Evolutionary conservation across 441 rosid species (phyloP).

Genomic region (Cnidoscolus chayamansa): DNA sequence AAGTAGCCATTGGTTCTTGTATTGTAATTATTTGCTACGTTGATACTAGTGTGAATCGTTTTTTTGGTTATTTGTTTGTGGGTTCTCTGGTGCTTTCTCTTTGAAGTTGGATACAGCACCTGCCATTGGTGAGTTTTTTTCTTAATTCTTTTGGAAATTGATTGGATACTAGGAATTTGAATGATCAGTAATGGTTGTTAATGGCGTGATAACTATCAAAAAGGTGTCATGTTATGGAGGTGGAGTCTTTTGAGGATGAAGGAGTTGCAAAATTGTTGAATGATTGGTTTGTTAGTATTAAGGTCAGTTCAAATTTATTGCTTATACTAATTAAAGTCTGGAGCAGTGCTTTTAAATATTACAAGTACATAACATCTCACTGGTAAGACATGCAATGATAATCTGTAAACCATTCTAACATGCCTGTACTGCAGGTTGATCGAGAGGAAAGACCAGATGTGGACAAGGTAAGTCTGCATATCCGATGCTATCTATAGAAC

Average conservation of each 20-base stretch:
- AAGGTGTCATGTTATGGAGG: conserved; percentile 55
- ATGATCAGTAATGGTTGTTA: neutral
- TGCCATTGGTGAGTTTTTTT: conserved; percentile 81
- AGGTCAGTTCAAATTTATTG: conserved; percentile 45
- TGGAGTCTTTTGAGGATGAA: conserved; percentile 89
- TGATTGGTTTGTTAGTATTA: conserved; percentile 75
- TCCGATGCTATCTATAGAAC: neutral
- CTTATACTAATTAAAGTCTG: neutral
- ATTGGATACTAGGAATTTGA: neutral
- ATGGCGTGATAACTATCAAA: neutral
- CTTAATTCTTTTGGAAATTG: conserved; percentile 5
- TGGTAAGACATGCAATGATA: neutral
- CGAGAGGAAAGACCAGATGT: conserved; percentile 96
- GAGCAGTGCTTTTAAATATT: too few relatives aligned
- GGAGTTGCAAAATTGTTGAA: conserved; percentile 77
- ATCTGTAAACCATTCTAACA: conserved; percentile 23
- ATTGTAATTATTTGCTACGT: neutral
- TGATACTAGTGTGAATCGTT: conserved; percentile 5
- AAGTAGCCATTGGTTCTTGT: too few relatives aligned
- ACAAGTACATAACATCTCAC: neutral
- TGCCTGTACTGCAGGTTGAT: conserved; percentile 60
- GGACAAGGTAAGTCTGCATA: conserved; percentile 58
- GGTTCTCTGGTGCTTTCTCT: conserved; percentile 13
- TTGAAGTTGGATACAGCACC: conserved; percentile 96
- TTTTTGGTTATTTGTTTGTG: neutral